Percentiles rank a stretch among this genome's conserved stretches.
Evolutionary conservation across 1,139 yeast species (phyloP).

Genomic region (Yamadazyma kanchanaburiensis): DNA sequence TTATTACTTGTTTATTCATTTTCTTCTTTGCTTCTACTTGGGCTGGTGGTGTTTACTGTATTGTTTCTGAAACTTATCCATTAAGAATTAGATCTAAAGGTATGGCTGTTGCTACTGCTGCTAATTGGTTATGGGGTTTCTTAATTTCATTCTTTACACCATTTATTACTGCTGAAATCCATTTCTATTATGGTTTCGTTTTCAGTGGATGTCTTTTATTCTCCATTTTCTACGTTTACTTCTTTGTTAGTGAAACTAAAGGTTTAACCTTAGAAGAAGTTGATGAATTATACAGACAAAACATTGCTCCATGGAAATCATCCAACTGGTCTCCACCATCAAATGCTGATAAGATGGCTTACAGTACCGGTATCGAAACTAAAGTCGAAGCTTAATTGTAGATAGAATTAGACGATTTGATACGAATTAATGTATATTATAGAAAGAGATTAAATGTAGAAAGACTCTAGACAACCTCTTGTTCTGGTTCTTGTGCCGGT

Average conservation of each 20-base stretch:
- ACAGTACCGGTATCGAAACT: constrained; percentile 9
- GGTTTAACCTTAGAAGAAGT: constrained; percentile 45
- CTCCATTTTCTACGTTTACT: constrained; percentile 38
- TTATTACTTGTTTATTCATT: constrained; percentile 74
- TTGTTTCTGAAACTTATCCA: constrained; percentile 36
- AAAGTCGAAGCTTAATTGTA: constrained; percentile 4
- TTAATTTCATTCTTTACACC: constrained; percentile 35
- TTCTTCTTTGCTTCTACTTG: constrained; percentile 83
- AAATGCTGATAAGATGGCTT: constrained; percentile 16
- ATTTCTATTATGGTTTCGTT: constrained; percentile 13
- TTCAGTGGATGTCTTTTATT: constrained; percentile 12
- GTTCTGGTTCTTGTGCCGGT: neutral
- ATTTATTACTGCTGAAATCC: constrained; percentile 18
- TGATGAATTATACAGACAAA: constrained; percentile 33
- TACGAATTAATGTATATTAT: constrained; percentile 1
- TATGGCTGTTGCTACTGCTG: constrained; percentile 33
- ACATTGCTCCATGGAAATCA: constrained; percentile 46
- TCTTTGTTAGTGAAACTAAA: constrained; percentile 46
- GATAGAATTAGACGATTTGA: neutral
- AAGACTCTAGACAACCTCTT: neutral
- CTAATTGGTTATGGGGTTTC: constrained; percentile 39
- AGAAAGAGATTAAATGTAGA: neutral
- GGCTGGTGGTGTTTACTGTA: constrained; percentile 83
- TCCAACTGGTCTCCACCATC: constrained; percentile 43
- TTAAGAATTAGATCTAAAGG: constrained; percentile 26